Conservation (phyloP, 495 filamentous ascomycete species). For the Annulohypoxylon moriforme region DNA sequence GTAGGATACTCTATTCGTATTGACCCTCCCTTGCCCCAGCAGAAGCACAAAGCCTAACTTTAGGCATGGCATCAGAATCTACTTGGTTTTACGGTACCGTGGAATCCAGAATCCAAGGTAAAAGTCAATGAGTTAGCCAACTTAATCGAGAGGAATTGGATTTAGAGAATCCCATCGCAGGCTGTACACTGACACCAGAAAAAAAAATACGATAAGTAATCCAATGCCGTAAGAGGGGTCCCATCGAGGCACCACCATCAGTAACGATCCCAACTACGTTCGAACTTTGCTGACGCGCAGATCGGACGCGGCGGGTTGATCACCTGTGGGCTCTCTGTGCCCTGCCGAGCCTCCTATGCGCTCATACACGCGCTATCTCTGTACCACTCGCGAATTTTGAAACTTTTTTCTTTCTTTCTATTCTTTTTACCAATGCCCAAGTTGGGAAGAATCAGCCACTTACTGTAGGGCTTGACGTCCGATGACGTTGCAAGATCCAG, state of each 20-base stretch:
- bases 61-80: slow-evolving; percentile 26
- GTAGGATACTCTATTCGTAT: slow-evolving; percentile 26
- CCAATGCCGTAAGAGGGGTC: slow-evolving; percentile 16
- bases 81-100: slow-evolving; percentile 1
- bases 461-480: slow-evolving; percentile 18
- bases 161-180: slow-evolving; percentile 22
- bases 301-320: slow-evolving; percentile 43
- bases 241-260: slow-evolving; percentile 10
- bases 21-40: slow-evolving; percentile 17
- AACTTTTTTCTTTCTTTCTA: neutral
- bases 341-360: slow-evolving; percentile 40
- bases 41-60: slow-evolving; percentile 23
- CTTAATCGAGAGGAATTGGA: neutral
- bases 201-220: slow-evolving; percentile 1
- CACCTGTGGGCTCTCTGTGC: slow-evolving; percentile 35
- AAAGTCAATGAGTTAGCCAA: neutral
- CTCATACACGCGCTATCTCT: slow-evolving; percentile 26
- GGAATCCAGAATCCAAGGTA: neutral
- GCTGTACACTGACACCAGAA: slow-evolving; percentile 15
- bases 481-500: slow-evolving; percentile 25
- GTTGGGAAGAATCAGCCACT: slow-evolving; percentile 37
- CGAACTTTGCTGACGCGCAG: slow-evolving; percentile 39
- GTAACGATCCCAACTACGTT: slow-evolving; percentile 32
- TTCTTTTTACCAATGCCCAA: slow-evolving; percentile 1
- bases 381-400: slow-evolving; percentile 12